Conservation (phyloP, 2,329 filamentous ascomycete genomes). For the Penicillium polonicum region DNA sequence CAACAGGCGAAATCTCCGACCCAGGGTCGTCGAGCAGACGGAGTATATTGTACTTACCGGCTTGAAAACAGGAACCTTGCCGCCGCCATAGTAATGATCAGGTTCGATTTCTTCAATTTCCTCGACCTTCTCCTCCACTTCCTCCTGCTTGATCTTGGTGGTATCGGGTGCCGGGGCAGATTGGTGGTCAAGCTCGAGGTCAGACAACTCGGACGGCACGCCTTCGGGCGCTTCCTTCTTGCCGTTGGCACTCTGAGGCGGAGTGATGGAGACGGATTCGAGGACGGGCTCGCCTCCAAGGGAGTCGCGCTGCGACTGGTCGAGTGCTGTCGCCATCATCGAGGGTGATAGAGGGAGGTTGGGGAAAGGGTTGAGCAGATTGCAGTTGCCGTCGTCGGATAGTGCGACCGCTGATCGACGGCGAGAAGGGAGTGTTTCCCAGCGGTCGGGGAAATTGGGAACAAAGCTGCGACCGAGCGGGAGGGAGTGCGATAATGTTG, state of each 20-base stretch:
- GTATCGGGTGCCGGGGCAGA: constrained; percentile 26
- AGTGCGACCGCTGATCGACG: constrained; percentile 47
- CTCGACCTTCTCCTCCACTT: constrained; percentile 62
- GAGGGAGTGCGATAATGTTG: constrained; percentile 6
- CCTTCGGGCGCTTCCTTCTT: constrained; percentile 46
- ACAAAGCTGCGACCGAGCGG: constrained; percentile 7
- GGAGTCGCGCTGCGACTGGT: constrained; percentile 31
- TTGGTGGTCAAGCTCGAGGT: constrained; percentile 42
- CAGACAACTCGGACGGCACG: constrained; percentile 42
- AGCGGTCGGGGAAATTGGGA: constrained; percentile 40
- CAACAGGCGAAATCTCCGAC: background rate
- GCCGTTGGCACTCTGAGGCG: constrained; percentile 45
- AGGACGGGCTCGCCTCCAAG: constrained; percentile 26
- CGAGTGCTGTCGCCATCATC: constrained; percentile 38
- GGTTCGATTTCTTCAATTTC: constrained; percentile 78
- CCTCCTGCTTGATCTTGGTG: constrained; percentile 36
- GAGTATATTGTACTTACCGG: constrained; percentile 56
- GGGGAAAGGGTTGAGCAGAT: constrained; percentile 10
- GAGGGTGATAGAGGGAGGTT: constrained; percentile 15
- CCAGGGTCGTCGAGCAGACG: background rate
- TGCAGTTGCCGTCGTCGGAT: constrained; percentile 39
- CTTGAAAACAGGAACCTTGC: constrained; percentile 88
- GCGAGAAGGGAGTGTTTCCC: constrained; percentile 35
- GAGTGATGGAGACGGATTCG: constrained; percentile 42
- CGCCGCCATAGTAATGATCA: constrained; percentile 79